phyloP scores from a whole-genome alignment of 1,284 basidiomycete species.

The Anthracocystis walkeri region DNA sequence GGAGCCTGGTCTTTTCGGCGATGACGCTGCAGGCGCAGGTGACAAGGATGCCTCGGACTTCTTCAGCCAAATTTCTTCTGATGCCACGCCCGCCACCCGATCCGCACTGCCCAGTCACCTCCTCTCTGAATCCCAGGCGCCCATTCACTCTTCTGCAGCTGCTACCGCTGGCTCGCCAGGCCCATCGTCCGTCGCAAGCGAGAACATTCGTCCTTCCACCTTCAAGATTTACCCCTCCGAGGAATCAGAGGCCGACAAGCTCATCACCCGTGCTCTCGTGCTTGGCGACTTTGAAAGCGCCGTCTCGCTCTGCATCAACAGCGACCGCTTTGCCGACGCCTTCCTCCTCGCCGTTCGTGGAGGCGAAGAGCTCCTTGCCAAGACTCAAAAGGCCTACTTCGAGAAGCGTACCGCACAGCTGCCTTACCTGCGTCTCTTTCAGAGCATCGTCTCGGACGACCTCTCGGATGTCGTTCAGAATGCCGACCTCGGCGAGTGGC shows the following conservation, averaged over 20 bases:
- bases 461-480: conserved; percentile 94
- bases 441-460: conserved; percentile 93
- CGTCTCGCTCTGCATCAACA: conserved; percentile 88
- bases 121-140: conserved; percentile 74
- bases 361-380: conserved; percentile 86
- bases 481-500: conserved; percentile 93
- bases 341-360: conserved; percentile 92
- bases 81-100: conserved; percentile 62
- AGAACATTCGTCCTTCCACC: conserved; percentile 75
- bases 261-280: conserved; percentile 92
- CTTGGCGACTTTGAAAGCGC: conserved; percentile 94
- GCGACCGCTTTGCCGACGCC: conserved; percentile 92
- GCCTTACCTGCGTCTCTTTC: conserved; percentile 93
- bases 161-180: conserved; percentile 71
- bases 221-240: conserved; percentile 92
- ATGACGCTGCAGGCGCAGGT: conserved; percentile 74
- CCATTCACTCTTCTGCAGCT: conserved; percentile 70
- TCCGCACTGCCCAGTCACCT: conserved; percentile 76
- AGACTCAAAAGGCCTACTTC: conserved; percentile 94
- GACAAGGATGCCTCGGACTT: conserved; percentile 83
- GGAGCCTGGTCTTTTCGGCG: conserved; percentile 84
- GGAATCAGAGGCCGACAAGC: conserved; percentile 86
- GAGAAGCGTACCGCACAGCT: conserved; percentile 80
- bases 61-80: conserved; percentile 79
- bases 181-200: conserved; percentile 82